Conservation (phyloP, 129 eudicot species). For the Lactuca sativa region DNA sequence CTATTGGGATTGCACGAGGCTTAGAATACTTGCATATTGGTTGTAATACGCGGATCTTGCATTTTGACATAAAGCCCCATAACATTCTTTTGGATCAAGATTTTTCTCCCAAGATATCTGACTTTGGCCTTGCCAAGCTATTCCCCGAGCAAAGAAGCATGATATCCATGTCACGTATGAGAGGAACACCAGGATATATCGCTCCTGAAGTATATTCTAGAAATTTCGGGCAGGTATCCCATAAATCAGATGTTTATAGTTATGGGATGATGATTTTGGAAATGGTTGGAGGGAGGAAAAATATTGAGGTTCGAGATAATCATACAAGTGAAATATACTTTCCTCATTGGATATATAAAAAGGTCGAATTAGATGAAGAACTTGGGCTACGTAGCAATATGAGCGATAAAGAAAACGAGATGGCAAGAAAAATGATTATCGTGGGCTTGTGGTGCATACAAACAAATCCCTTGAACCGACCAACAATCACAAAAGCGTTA, state of each 20-base stretch:
- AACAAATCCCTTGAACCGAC: slow-evolving; percentile 39
- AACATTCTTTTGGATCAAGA: slow-evolving; percentile 45
- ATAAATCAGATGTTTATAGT: slow-evolving; percentile 48
- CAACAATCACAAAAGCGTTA: slow-evolving; percentile 38
- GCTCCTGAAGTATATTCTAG: slow-evolving; percentile 49
- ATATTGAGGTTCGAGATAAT: slow-evolving; percentile 17
- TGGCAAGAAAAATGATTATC: slow-evolving; percentile 41
- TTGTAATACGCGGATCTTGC: slow-evolving; percentile 43
- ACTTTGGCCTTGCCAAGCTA: slow-evolving; percentile 54
- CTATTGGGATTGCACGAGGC: slow-evolving; percentile 49
- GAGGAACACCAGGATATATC: slow-evolving; percentile 50
- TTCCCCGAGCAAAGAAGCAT: slow-evolving; percentile 26
- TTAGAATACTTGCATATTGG: slow-evolving; percentile 49
- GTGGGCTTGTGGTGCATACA: slow-evolving; percentile 61
- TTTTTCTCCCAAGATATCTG: slow-evolving; percentile 43
- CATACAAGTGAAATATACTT: slow-evolving; percentile 45
- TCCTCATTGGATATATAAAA: slow-evolving; percentile 46
- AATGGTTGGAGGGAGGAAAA: slow-evolving; percentile 35
- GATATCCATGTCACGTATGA: slow-evolving; percentile 28
- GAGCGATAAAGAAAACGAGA: slow-evolving; percentile 22
- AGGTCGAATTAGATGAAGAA: slow-evolving; percentile 30
- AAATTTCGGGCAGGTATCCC: slow-evolving; percentile 39
- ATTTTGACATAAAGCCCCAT: slow-evolving; percentile 56
- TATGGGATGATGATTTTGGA: slow-evolving; percentile 45
- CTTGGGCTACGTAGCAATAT: slow-evolving; percentile 14